phyloP scores from a whole-genome alignment of 1,284 basidiomycete genomes.

The Ceratorhiza oryzae-sativae region DNA sequence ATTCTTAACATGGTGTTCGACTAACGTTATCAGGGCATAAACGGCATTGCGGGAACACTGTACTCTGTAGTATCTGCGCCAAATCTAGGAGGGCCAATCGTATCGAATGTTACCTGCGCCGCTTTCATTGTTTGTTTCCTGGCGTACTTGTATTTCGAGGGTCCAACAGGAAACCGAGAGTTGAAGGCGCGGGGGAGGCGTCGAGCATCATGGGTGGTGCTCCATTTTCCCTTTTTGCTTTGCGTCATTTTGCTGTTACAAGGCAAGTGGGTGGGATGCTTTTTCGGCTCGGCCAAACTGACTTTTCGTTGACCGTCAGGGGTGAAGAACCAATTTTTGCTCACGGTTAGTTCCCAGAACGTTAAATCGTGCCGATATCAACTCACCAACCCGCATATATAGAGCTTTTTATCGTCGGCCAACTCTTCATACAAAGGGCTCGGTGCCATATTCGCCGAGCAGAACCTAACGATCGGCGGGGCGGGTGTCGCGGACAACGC shows the following conservation, averaged over 20 bases:
- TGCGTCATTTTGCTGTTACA: not conserved
- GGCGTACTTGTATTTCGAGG: slow-evolving; percentile 28
- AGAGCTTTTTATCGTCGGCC: slow-evolving; percentile 22
- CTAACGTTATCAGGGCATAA: not conserved
- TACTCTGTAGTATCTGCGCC: not conserved
- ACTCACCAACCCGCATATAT: not conserved
- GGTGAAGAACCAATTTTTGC: slow-evolving; percentile 17
- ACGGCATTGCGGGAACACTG: slow-evolving; percentile 10
- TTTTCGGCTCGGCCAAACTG: not conserved
- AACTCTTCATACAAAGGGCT: slow-evolving; percentile 3
- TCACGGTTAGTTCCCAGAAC: not conserved
- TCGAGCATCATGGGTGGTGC: not conserved
- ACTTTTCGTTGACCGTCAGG: not conserved
- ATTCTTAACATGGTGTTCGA: not conserved
- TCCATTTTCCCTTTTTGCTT: slow-evolving; percentile 3
- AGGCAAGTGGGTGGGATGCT: not conserved
- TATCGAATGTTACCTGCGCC: not conserved
- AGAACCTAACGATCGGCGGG: slow-evolving; percentile 9
- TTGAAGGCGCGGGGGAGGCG: not conserved
- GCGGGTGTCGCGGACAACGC: slow-evolving; percentile 1
- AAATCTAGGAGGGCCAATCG: not conserved
- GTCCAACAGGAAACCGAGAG: not conserved
- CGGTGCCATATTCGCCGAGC: not conserved
- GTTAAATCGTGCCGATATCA: too few relatives aligned
- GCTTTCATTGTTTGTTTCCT: slow-evolving; percentile 17